These are phyloP conservation scores for Eragrostis nindensis DNA, from an alignment of 176 grass and related monocot species.

Conservation along the genomic window DNA sequence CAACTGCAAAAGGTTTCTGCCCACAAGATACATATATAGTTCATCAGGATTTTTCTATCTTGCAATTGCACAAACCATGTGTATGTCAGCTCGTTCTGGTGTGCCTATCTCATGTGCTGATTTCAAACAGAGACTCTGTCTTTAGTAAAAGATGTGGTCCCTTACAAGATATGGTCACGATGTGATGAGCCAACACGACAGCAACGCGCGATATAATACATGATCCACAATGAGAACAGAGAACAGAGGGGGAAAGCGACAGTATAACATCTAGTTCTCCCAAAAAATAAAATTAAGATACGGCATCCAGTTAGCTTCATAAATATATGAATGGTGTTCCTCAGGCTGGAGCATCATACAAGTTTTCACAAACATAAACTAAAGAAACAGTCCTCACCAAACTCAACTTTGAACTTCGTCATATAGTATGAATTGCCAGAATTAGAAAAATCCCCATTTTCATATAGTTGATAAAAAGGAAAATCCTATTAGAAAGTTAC, in stretches of 20 bases:
- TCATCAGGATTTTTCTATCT: conserved; percentile 16
- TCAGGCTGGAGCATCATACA: too few relatives aligned
- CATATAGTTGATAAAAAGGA: neutral
- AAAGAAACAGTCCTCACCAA: neutral
- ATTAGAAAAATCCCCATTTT: neutral
- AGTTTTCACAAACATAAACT: neutral
- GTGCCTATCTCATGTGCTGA: conserved; percentile 15
- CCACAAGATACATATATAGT: conserved; percentile 6
- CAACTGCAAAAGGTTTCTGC: conserved; percentile 21
- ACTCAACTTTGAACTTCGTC: neutral
- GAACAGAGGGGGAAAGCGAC: conserved; percentile 22
- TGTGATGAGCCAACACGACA: conserved; percentile 22
- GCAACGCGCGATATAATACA: conserved; percentile 31
- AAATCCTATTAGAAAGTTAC: neutral
- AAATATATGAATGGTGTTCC: neutral
- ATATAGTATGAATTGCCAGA: neutral
- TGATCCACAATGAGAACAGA: conserved; percentile 32
- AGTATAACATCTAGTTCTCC: conserved; percentile 4
- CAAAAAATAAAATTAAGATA: neutral
- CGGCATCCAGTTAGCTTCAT: neutral
- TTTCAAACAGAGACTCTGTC: neutral
- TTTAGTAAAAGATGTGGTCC: conserved; percentile 27
- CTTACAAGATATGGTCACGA: conserved; percentile 35
- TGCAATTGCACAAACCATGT: neutral
- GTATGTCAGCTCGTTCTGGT: neutral